Evolutionary conservation across 2,329 filamentous ascomycete genomes (phyloP), one percentile per base, ranked within the genome.

Genomic region (Diplodia corticola): DNA sequence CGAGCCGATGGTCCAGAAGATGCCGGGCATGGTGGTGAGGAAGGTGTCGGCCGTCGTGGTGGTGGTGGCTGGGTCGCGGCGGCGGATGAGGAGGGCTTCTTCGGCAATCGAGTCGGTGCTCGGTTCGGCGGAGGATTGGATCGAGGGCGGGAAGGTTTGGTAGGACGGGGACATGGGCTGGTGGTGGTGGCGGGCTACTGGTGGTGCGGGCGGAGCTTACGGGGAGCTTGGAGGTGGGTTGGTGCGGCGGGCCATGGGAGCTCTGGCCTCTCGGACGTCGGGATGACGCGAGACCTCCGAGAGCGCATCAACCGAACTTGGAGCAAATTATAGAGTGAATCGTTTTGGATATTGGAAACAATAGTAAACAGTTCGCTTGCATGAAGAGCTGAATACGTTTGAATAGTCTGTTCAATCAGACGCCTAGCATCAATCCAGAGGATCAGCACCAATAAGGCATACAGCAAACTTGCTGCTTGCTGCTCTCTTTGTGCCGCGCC

Each of bases 1-100:
- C 72, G 85, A 87, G 68, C 86, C 88, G 63, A 88, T 77, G 48
- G 84, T 86, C 84, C 85, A 89, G 79, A 87, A 86, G 49, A 77
- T 74, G 5, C 73, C 70, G 15, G 76, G 72, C 76, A 78, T 79
- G 35, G 28, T 49, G 24, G 50, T 54, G 24, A 59, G 6, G 9
- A 46, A 12, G 24, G 24, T 4, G 24, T 46, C 10, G 24, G 15
- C 6, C 15, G 26, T 17, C 9, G 37, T 30, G 35, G 35, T 59
- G 54, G 22, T 30, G 22, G 13, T 12, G 17, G 26, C 15, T 20
- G 28, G 15, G 50, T 53, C 50, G 50, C 51, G 59, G 50, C 51
- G 59, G 22, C 28, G 59, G 44, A 50, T 30, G 59, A 37, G 51
- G 28, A 20, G 28, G 51, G 26, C 9, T 24, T 54, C 51, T 35